Conservation (phyloP, 768 basidiomycete genomes). For the Auriscalpium microsporum region DNA sequence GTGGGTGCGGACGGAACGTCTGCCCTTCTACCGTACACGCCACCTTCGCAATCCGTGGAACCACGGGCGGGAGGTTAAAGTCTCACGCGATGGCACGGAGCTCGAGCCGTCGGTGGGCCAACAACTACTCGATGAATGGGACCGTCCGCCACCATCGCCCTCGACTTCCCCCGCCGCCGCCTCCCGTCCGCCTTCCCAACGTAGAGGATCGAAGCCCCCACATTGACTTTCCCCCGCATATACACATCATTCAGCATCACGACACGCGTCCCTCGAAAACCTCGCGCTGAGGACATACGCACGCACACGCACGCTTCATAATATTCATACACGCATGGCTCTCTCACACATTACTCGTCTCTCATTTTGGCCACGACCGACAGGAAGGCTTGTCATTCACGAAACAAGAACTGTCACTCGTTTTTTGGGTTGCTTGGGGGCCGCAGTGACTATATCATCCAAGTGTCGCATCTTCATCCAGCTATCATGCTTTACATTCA, state of each 20-base stretch:
- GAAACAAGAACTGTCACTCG: conserved; percentile 38
- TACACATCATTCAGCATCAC: background rate
- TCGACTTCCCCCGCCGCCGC: conserved; percentile 6
- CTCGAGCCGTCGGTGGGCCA: conserved; percentile 73
- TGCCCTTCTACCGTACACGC: conserved; percentile 70
- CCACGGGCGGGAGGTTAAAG: conserved; percentile 70
- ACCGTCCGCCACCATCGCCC: conserved; percentile 21
- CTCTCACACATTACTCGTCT: background rate
- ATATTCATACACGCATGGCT: conserved; percentile 4
- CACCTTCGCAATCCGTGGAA: conserved; percentile 93
- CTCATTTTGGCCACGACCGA: conserved; percentile 12
- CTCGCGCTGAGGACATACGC: conserved; percentile 2
- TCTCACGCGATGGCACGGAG: conserved; percentile 88
- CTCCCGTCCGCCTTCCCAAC: background rate
- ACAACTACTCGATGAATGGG: conserved; percentile 65
- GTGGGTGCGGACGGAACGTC: conserved; percentile 64
- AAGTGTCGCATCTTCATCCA: conserved; percentile 8
- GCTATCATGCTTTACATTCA: background rate
- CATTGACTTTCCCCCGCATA: background rate
- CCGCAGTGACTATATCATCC: background rate
- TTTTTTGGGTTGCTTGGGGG: conserved; percentile 8
- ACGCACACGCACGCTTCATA: conserved; percentile 9
- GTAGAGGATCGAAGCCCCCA: conserved; percentile 1
- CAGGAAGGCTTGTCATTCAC: conserved; percentile 41
- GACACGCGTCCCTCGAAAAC: conserved; percentile 1